Base-by-base conservation (phyloP, 768 basidiomycete species). In the Lyophyllum decastes region DNA sequence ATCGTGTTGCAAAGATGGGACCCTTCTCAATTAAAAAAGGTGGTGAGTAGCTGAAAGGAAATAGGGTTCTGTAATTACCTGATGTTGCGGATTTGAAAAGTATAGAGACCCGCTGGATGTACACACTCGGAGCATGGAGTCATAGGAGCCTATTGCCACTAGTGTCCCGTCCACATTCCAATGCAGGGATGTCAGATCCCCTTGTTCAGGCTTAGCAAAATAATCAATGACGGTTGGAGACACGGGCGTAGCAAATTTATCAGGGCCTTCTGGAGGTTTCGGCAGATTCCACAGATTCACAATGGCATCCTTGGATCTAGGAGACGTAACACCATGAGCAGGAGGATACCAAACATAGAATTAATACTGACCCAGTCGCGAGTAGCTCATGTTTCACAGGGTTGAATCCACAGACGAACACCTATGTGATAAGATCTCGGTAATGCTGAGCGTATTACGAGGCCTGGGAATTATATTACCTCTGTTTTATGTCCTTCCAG, bases 361-460 rank as follows among this genome's bases (percentile, higher is more conserved):
- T 56, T 34, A 49, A 49, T 40, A 64, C 83, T 59, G 70, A 91
- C 90, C 92, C 92, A 26, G 90, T 85, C 21, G 89, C 89, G 17
- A 94, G 72, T n/a, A 85, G 65, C 38, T 81, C 77, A 27, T 75
- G 76, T 33, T 80, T 74, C 35, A 72, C 76, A 12, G 92, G 90
- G 71, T 90, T 93, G 79, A 89, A 94, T 4, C 87, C 83, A 54
- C 89, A 90, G 6, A 90, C 85, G 54, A 92, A 94, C 7, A 94
- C 89, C 90, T 92, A 46, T 21, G 26, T 24, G 52, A 26, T 53
- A 40, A 59, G 30, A 21, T 24, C 26, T 45, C 22, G 48, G 38
- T 47, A 47, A 19, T 48, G 44, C 19, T 24, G 33, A 47, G 53
- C 21, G 21, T 43, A 53, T 22, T 43, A 21, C 44, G 47, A 9